Conservation (phyloP, 805 yeast genomes). For the Yarrowia sp. region DNA sequence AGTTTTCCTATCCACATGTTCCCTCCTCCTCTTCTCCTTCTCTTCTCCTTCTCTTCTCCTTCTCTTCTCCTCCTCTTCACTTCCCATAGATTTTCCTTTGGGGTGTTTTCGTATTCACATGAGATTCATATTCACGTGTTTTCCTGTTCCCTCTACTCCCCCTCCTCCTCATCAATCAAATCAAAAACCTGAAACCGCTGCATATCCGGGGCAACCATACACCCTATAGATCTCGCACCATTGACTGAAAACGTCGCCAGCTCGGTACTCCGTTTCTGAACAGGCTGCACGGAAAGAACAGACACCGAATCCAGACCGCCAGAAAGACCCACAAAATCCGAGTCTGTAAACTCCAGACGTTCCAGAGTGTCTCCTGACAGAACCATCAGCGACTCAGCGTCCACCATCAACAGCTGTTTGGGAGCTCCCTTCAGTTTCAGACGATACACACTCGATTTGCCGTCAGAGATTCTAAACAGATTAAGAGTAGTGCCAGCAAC, state of each 20-base stretch:
- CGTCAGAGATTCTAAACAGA: neutral
- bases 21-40: neutral
- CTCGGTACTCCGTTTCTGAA: neutral
- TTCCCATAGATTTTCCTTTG: neutral
- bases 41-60: neutral
- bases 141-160: too few relatives aligned
- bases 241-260: conserved; percentile 8
- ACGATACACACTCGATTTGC: neutral
- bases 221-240: neutral
- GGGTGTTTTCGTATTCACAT: too few relatives aligned
- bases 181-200: conserved; percentile 15
- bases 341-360: neutral
- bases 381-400: neutral
- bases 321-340: neutral
- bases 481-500: neutral
- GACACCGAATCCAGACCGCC: neutral
- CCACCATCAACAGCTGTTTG: neutral
- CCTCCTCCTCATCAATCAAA: neutral
- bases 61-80: neutral
- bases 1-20: too few relatives aligned
- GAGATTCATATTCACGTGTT: too few relatives aligned
- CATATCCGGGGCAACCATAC: conserved; percentile 11
- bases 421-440: neutral
- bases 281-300: neutral
- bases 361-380: neutral